A percentile compares a stretch with the other conserved stretches of the same genome.
Evolutionary conservation across 2,329 filamentous ascomycete species (phyloP).

Genomic region (Aspergillus sp.): DNA sequence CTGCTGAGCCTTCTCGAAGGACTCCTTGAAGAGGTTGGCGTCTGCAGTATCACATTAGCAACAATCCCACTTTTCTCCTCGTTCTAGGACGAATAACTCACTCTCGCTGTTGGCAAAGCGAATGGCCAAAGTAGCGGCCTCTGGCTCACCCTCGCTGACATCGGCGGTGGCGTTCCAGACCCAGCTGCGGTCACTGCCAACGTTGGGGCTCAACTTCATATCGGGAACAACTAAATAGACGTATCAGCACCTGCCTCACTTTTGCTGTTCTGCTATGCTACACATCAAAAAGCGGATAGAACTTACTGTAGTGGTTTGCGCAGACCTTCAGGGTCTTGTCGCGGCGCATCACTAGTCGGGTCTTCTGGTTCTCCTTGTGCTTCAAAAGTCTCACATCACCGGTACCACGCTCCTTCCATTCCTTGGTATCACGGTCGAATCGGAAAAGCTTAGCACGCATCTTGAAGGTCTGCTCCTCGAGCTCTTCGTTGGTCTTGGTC

Average conservation of each 20-base stretch:
- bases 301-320: conserved; percentile 98
- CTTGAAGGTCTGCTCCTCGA: conserved; percentile 97
- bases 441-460: conserved; percentile 99
- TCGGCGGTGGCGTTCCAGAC: conserved; percentile 98
- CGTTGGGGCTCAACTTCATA: conserved; percentile 98
- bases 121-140: conserved; percentile 92
- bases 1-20: conserved; percentile 93
- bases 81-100: conserved; percentile 45
- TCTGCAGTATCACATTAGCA: conserved; percentile 50
- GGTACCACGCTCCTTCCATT: conserved; percentile 99
- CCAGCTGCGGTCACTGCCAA: conserved; percentile 97
- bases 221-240: conserved; percentile 74
- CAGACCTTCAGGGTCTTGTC: conserved; percentile 99
- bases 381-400: conserved; percentile 94
- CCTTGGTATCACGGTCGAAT: conserved; percentile 83
- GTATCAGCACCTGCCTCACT: conserved; percentile 14
- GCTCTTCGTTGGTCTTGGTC: conserved; percentile 96
- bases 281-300: background rate
- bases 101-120: conserved; percentile 97
- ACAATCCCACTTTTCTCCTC: background rate
- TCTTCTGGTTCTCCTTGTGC: conserved; percentile 99
- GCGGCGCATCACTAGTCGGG: conserved; percentile 93
- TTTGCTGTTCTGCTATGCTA: background rate
- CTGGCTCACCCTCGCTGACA: conserved; percentile 95
- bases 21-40: conserved; percentile 95